Evolutionary conservation across 495 filamentous ascomycete genomes (phyloP), one percentile per base, ranked within the genome.

Genomic region (Podospora pseudoanserina): DNA sequence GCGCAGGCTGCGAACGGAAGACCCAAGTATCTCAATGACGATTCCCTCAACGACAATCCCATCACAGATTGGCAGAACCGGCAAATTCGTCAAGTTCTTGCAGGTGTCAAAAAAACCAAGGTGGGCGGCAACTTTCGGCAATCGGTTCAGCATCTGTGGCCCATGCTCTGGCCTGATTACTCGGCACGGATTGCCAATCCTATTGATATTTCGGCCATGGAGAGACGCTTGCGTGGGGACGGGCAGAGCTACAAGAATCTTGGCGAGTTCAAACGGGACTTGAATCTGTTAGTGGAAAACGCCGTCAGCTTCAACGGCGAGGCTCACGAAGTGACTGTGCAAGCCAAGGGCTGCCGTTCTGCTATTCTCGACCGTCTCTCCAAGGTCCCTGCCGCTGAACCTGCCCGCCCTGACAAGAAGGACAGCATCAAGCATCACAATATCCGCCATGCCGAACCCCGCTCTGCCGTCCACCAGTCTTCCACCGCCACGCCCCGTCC

Each of bases 161-260:
- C 85, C 19, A 19, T 5, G 0, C 66, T 87, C 23, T 82, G 80
- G 76, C 74, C 75, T 1, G 88, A 94, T 70, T 99, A 99, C 75
- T 81, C 79, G 3, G 82, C 84, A 3, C 86, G 91, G 70, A 86
- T 99, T 68, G 85, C 85, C 23, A 83, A 87, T 0, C 93, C 94
- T 0, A 92, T 94, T 83, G 95, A 97, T 75, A 84, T 99, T 15
- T 83, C 82, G 60, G 90, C 88, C 2, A 91, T 98, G 75, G 95
- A 98, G 71, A 79, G 75, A 53, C 93, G 91, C 69, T 79, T 98
- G 5, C 92, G 90, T 71, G 81, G 81, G 27, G 77, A 86, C 56
- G 91, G 94, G 72, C 69, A 76, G 20, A 75, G 83, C 60, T 98
- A 97, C 74, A 60, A 73, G 5, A 84, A 82, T 9, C 77, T 92